Evolutionary conservation across 75 land plant genomes (phyloP).

Genomic region (Picea glauca): DNA sequence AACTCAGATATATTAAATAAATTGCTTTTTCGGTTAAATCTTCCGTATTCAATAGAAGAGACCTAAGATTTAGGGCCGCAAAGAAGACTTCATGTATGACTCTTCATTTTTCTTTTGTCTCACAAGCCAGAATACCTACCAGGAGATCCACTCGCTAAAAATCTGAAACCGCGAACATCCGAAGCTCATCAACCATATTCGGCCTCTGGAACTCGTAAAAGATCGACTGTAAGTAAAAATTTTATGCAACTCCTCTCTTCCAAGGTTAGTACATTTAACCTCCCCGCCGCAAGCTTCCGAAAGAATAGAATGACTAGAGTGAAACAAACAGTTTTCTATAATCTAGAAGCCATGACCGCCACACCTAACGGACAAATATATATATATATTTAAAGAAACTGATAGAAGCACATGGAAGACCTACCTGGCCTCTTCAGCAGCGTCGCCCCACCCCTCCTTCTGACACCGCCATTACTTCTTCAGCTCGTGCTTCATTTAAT

Average conservation of each 20-base stretch:
- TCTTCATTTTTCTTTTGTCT: neutral
- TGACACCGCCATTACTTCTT: constrained; percentile 8
- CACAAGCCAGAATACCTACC: neutral
- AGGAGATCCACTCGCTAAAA: neutral
- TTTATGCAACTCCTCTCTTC: neutral
- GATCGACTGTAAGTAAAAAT: neutral
- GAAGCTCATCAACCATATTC: neutral
- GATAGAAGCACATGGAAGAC: neutral
- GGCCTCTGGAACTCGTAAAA: neutral
- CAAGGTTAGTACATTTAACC: neutral
- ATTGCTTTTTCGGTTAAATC: neutral
- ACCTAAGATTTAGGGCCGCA: neutral
- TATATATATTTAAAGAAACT: neutral
- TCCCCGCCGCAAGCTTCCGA: neutral
- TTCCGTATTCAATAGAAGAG: neutral
- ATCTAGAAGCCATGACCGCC: neutral
- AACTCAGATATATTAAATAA: neutral
- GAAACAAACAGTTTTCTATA: neutral
- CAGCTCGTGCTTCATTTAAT: constrained; percentile 4
- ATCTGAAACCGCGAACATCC: too few relatives aligned
- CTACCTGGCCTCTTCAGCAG: neutral
- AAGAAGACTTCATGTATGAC: neutral
- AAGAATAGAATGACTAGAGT: neutral
- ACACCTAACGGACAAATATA: constrained; percentile 2
- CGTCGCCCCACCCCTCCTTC: neutral